Evolutionary conservation across 2,329 filamentous ascomycete species (phyloP).

Genomic region (Tolypocladium album): DNA sequence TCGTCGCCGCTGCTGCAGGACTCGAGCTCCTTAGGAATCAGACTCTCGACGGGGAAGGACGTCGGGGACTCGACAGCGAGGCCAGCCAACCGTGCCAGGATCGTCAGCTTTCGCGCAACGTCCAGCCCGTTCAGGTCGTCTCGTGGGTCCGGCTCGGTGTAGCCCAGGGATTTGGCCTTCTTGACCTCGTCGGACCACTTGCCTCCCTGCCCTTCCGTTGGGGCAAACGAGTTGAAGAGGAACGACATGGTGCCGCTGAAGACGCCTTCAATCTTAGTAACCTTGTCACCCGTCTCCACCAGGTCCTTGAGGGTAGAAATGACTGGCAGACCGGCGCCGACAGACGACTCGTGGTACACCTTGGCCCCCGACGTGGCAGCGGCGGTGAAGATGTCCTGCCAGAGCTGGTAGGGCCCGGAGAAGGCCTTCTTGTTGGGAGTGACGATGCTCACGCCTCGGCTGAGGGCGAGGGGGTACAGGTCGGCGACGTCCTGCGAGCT

Average conservation of each 20-base stretch:
- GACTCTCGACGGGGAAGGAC: slow-evolving; percentile 83
- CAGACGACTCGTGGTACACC: slow-evolving; percentile 90
- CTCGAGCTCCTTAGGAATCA: slow-evolving; percentile 84
- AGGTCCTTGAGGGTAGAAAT: slow-evolving; percentile 90
- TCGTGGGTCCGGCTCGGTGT: slow-evolving; percentile 79
- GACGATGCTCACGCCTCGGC: slow-evolving; percentile 76
- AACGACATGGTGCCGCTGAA: slow-evolving; percentile 98
- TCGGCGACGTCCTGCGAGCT: slow-evolving; percentile 79
- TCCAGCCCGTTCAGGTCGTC: slow-evolving; percentile 83
- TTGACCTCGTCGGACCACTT: slow-evolving; percentile 86
- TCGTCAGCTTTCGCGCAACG: slow-evolving; percentile 92
- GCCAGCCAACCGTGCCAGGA: slow-evolving; percentile 77
- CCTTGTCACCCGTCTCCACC: slow-evolving; percentile 84
- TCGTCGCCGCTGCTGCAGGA: slow-evolving; percentile 67
- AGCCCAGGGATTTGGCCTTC: slow-evolving; percentile 86
- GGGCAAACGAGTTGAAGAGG: slow-evolving; percentile 95
- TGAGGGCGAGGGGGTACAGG: slow-evolving; percentile 70
- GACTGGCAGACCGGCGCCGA: slow-evolving; percentile 86
- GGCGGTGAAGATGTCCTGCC: slow-evolving; percentile 75
- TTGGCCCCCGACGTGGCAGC: slow-evolving; percentile 63
- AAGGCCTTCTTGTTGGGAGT: slow-evolving; percentile 99
- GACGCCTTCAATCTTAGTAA: slow-evolving; percentile 89
- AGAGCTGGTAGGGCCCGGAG: slow-evolving; percentile 68
- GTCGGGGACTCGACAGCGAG: slow-evolving; percentile 73
- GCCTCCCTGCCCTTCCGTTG: slow-evolving; percentile 60